Evolutionary conservation across 2,329 filamentous ascomycete genomes (phyloP), one percentile per base, ranked within the genome.

Genomic region (Proliferodiscus dingleyae): DNA sequence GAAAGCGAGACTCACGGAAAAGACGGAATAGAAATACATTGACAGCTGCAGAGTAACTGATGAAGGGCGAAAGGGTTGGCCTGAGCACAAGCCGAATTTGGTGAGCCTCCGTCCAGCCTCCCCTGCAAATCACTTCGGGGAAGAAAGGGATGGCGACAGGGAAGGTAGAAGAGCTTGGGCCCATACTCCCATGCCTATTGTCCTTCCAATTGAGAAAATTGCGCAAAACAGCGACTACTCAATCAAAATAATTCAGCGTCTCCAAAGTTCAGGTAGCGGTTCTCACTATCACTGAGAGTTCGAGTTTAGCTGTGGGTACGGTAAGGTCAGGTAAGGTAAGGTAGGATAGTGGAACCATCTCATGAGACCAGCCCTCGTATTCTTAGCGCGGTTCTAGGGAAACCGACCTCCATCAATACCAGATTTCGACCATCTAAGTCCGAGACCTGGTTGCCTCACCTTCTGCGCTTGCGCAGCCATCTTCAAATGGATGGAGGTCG

Each of bases 401-500:
- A n/a, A n/a, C n/a, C n/a, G n/a, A 13, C 10, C 24, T 15, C 19
- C 26, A 41, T 48, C 50, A 54, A 54, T 41, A 47, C 46, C 53
- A 54, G 49, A 53, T 45, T 18, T 21, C 34, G 16, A 15, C 18
- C 13, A 24, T n/a, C n/a, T n/a, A n/a, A n/a, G 24, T 21, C 32
- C 29, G 6, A 23, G 44, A 24, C 29, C 7, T 5, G n/a, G 43
- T 19, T 22, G 22, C 15, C 37, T 18, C 24, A 45, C 13, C 16
- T 28, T 13, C 46, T 46, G 45, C 42, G 43, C 42, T 21, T 39
- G 46, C 50, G 47, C 49, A 53, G 46, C 43, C 38, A 28, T 29
- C 46, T 43, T 46, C 57, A 53, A 46, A 61, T 61, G 59, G 57
- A 61, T 61, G 58, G 59, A 59, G 52, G 46, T 51, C 29, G 45